A percentile compares a stretch with the other conserved stretches of the same genome.
Conservation (phyloP, 2,329 filamentous ascomycete genomes). For the Ceratocystis variospora region DNA sequence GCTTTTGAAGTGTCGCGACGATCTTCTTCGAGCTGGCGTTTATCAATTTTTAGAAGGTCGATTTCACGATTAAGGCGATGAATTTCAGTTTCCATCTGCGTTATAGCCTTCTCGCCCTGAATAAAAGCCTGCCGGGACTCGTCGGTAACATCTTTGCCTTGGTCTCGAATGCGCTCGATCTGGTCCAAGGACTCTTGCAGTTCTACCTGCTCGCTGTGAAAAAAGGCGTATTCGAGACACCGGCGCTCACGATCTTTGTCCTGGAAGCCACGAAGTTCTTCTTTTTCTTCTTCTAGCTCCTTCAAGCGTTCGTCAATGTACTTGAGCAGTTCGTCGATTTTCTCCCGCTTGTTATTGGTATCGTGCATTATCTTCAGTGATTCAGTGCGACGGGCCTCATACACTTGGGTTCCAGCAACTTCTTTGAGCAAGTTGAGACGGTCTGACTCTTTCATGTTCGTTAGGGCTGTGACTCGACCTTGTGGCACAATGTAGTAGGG, state of each 20-base stretch:
- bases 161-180: constrained; percentile 68
- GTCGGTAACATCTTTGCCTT: constrained; percentile 72
- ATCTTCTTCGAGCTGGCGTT: constrained; percentile 77
- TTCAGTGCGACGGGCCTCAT: constrained; percentile 81
- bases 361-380: constrained; percentile 95
- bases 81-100: constrained; percentile 64
- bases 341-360: constrained; percentile 83
- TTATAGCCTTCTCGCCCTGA: constrained; percentile 65
- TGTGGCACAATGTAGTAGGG: constrained; percentile 99
- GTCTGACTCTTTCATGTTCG: constrained; percentile 97
- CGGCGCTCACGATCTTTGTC: constrained; percentile 86
- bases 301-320: constrained; percentile 82
- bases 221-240: constrained; percentile 88
- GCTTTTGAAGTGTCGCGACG: constrained; percentile 66
- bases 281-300: constrained; percentile 93
- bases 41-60: constrained; percentile 72
- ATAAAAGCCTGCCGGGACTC: constrained; percentile 64
- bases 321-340: constrained; percentile 83
- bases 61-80: constrained; percentile 67
- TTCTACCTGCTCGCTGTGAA: constrained; percentile 74
- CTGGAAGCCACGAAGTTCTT: constrained; percentile 85
- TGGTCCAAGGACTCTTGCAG: constrained; percentile 65
- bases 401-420: constrained; percentile 95
- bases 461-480: constrained; percentile 85
- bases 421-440: constrained; percentile 84